Percentiles rank a stretch among this genome's conserved stretches.
These are phyloP conservation scores for Tolypocladium cylindrosporum DNA, from an alignment of 2,329 filamentous ascomycete species.

Conservation along the genomic window DNA sequence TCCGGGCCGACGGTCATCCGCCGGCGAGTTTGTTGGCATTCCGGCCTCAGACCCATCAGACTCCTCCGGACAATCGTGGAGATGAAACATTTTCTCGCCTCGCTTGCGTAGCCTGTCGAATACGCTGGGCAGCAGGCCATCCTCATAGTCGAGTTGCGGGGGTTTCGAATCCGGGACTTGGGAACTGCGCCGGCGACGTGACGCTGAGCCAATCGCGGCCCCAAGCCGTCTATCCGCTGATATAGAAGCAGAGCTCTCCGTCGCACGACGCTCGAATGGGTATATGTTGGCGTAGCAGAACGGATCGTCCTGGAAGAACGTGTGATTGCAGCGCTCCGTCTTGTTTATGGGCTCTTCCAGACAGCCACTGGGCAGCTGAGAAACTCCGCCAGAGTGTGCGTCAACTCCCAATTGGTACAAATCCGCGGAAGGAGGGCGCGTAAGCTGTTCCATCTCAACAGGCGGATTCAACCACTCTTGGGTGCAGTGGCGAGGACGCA, in stretches of 20 bases:
- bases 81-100: conserved; percentile 13
- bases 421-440: conserved; percentile 2
- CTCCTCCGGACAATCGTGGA: conserved; percentile 8
- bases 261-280: neutral
- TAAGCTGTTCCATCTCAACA: conserved; percentile 7
- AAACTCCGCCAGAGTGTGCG: conserved; percentile 12
- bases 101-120: conserved; percentile 18
- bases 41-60: neutral
- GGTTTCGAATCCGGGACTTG: conserved; percentile 5
- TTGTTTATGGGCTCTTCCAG: conserved; percentile 6
- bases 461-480: conserved; percentile 20
- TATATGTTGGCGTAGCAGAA: conserved; percentile 5
- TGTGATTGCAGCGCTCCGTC: conserved; percentile 5
- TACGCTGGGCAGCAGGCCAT: conserved; percentile 12
- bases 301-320: conserved; percentile 13
- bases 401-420: conserved; percentile 21
- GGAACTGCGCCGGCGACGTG: conserved; percentile 16
- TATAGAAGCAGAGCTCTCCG: neutral
- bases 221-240: conserved; percentile 10
- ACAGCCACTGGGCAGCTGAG: conserved; percentile 1
- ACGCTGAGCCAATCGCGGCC: conserved; percentile 12
- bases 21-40: neutral
- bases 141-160: conserved; percentile 3
- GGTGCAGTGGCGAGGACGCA: conserved; percentile 20
- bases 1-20: neutral